Percentiles rank a stretch among this genome's conserved stretches.
Evolutionary conservation across 495 filamentous ascomycete genomes (phyloP).

Genomic region (Darksidea phi): DNA sequence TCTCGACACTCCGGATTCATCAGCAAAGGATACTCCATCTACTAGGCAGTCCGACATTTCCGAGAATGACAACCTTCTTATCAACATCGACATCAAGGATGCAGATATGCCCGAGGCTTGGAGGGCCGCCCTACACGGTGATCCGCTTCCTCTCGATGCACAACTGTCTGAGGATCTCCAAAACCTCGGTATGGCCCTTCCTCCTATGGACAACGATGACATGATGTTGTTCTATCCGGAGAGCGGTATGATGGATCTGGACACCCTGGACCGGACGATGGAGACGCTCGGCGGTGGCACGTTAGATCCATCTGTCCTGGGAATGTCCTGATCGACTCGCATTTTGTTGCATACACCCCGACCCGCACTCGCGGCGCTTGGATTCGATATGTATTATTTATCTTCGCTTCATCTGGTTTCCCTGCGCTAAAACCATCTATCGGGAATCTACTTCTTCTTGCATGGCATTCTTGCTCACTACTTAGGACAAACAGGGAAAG

Average conservation of each 20-base stretch:
- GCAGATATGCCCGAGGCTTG: constrained; percentile 22
- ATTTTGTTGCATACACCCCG: not conserved
- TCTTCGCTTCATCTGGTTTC: too few species aligned
- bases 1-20: constrained; percentile 20
- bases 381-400: too few species aligned
- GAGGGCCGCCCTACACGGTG: constrained; percentile 10
- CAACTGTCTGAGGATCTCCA: constrained; percentile 26
- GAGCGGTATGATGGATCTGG: constrained; percentile 13
- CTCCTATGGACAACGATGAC: constrained; percentile 26
- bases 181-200: constrained; percentile 11
- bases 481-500: too few species aligned
- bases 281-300: constrained; percentile 1
- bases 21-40: constrained; percentile 26
- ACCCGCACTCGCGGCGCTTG: not conserved
- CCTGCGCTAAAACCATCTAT: too few species aligned
- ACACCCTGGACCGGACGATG: constrained; percentile 7
- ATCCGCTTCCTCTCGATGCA: constrained; percentile 17
- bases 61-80: constrained; percentile 33
- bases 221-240: constrained; percentile 30
- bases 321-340: not conserved
- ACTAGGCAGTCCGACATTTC: constrained; percentile 33
- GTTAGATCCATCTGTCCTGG: not conserved
- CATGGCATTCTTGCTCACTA: too few species aligned
- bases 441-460: too few species aligned
- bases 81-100: constrained; percentile 24